phyloP scores from a whole-genome alignment of 139 green algal species.

The Chlorella sp. region DNA sequence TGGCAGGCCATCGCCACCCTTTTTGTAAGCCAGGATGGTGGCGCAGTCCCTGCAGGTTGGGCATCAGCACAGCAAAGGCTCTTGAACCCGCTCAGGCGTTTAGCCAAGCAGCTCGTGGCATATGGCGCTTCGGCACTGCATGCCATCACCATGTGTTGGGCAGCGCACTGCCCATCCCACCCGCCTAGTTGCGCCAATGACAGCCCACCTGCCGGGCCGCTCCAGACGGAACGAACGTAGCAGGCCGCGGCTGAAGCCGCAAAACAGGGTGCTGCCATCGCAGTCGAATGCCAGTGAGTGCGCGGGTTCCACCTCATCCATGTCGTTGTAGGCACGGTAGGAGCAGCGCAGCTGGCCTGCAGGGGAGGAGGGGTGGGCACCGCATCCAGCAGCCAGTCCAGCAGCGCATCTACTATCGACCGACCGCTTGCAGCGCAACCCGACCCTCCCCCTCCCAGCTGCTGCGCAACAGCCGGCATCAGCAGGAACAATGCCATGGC shows the following conservation, averaged over 20 bases:
- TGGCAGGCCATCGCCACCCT: constrained; percentile 50
- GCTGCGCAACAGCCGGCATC: too few relatives aligned
- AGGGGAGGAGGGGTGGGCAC: background rate
- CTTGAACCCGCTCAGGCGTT: too few relatives aligned
- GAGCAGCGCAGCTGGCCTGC: constrained; percentile 63
- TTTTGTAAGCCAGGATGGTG: constrained; percentile 56
- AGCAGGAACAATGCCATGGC: too few relatives aligned
- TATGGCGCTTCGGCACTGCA: too few relatives aligned
- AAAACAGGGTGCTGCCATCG: constrained; percentile 53
- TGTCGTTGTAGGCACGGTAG: constrained; percentile 87
- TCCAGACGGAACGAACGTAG: constrained; percentile 75
- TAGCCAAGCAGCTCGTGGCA: too few relatives aligned
- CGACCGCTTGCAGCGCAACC: too few relatives aligned
- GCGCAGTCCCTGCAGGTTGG: constrained; percentile 54
- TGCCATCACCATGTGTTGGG: background rate
- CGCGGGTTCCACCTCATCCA: constrained; percentile 88
- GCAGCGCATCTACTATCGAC: too few relatives aligned
- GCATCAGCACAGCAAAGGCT: too few relatives aligned
- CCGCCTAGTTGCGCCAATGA: too few relatives aligned
- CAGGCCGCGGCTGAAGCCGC: constrained; percentile 67
- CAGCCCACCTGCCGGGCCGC: constrained; percentile 64
- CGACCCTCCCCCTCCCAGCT: too few relatives aligned
- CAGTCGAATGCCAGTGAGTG: constrained; percentile 77
- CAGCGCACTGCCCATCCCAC: too few relatives aligned
- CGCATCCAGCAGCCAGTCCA: too few relatives aligned